Conservation (phyloP, 495 filamentous ascomycete species). For the Daldinia grandis region DNA sequence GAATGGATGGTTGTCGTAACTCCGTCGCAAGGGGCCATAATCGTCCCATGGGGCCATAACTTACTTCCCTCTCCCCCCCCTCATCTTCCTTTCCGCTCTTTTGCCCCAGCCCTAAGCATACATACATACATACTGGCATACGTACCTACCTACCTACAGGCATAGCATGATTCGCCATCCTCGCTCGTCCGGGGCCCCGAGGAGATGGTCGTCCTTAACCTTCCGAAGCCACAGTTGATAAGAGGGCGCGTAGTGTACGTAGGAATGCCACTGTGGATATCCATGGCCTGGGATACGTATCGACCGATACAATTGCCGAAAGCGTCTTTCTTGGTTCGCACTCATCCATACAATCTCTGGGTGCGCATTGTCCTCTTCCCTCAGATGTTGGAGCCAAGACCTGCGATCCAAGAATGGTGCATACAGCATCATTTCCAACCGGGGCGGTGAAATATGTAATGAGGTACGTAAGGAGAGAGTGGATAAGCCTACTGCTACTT, state of each 20-base stretch:
- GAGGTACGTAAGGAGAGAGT: neutral
- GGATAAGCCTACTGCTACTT: neutral
- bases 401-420: neutral
- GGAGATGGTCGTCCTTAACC: conserved; percentile 3
- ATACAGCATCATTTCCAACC: neutral
- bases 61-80: neutral
- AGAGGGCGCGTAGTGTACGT: neutral
- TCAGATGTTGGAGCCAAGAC: conserved; percentile 1
- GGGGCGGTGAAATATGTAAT: conserved; percentile 3
- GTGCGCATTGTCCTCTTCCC: conserved; percentile 17
- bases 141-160: no score
- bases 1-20: conserved; percentile 12
- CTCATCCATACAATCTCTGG: neutral
- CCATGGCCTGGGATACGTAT: neutral
- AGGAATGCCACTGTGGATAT: neutral
- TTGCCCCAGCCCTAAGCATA: neutral
- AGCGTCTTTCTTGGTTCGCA: neutral
- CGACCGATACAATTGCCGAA: conserved; percentile 10
- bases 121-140: no score
- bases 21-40: neutral
- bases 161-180: conserved; percentile 12
- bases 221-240: neutral
- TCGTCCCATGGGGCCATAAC: conserved; percentile 13
- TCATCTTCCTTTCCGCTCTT: neutral
- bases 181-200: neutral